A percentile compares a stretch with the other conserved stretches of the same genome.
These are phyloP conservation scores for Rhodamnia argentea DNA, from an alignment of 345 rosid genomes.

Conservation along the genomic window DNA sequence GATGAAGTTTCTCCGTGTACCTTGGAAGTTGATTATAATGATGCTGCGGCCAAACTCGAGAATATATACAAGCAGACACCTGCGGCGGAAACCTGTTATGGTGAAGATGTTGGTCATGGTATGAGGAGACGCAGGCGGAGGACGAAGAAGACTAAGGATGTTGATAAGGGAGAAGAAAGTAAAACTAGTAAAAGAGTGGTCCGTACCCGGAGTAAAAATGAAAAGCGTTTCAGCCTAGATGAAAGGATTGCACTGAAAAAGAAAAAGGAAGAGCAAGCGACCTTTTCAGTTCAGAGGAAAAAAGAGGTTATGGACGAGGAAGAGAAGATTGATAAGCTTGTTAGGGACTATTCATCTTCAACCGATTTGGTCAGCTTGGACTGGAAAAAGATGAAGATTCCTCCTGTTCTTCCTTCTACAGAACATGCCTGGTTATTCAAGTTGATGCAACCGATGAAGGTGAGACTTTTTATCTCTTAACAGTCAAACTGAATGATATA, in stretches of 20 bases:
- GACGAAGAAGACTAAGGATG: constrained; percentile 31
- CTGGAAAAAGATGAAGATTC: constrained; percentile 95
- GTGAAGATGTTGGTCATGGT: constrained; percentile 18
- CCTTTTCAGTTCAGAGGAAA: constrained; percentile 2
- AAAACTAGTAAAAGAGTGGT: constrained; percentile 21
- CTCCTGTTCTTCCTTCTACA: constrained; percentile 70
- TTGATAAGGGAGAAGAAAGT: constrained; percentile 13
- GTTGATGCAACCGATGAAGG: constrained; percentile 95
- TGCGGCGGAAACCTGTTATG: constrained; percentile 18
- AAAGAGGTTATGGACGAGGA: constrained; percentile 26
- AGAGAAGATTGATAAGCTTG: constrained; percentile 64
- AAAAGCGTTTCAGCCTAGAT: constrained; percentile 61
- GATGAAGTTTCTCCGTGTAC: constrained; percentile 24
- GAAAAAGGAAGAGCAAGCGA: constrained; percentile 20
- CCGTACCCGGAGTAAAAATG: constrained; percentile 33
- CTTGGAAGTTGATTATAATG: constrained; percentile 64
- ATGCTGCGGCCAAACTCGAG: constrained; percentile 89
- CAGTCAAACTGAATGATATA: background rate
- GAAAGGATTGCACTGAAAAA: constrained; percentile 47
- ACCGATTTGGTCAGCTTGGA: constrained; percentile 69
- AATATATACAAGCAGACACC: constrained; percentile 75
- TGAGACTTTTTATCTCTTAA: constrained; percentile 6
- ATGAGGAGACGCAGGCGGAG: constrained; percentile 18
- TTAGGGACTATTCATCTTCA: constrained; percentile 64
- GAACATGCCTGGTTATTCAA: constrained; percentile 93